Conservation (phyloP, 805 yeast species). For the Kazachstania psychrophila region DNA sequence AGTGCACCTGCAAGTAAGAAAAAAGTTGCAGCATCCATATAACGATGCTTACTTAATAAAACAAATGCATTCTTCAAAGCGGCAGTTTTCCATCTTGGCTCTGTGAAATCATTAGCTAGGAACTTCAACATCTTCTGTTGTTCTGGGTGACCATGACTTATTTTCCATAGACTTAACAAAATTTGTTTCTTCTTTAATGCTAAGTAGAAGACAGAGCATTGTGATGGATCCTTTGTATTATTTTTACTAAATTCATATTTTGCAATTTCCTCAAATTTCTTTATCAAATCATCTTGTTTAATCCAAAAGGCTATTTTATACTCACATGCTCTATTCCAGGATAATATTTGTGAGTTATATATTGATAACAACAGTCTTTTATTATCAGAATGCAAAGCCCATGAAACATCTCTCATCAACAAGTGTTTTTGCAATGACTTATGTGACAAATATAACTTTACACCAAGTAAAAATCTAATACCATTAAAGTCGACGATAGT, state of each 20-base stretch:
- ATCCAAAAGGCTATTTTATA: constrained; percentile 71
- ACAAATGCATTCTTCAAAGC: constrained; percentile 92
- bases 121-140: constrained; percentile 74
- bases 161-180: constrained; percentile 75
- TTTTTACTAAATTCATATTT: constrained; percentile 53
- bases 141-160: constrained; percentile 65
- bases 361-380: constrained; percentile 54
- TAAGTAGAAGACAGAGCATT: constrained; percentile 63
- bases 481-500: constrained; percentile 44
- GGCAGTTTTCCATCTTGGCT: constrained; percentile 75
- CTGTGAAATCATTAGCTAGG: constrained; percentile 63
- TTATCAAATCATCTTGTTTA: constrained; percentile 36
- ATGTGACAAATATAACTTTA: constrained; percentile 54
- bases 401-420: constrained; percentile 70
- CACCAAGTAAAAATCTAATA: constrained; percentile 58
- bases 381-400: constrained; percentile 81
- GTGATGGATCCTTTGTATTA: constrained; percentile 60
- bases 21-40: constrained; percentile 79
- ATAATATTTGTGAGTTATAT: constrained; percentile 33
- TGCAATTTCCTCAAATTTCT: constrained; percentile 60
- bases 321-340: constrained; percentile 52
- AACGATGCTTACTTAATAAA: constrained; percentile 78
- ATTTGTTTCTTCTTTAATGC: constrained; percentile 73
- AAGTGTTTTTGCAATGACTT: constrained; percentile 42
- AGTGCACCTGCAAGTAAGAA: constrained; percentile 70